Evolutionary conservation across 192 early-diverging fungal species (phyloP), one percentile per base, ranked within the genome.

Genomic region (Entophlyctis luteolus): DNA sequence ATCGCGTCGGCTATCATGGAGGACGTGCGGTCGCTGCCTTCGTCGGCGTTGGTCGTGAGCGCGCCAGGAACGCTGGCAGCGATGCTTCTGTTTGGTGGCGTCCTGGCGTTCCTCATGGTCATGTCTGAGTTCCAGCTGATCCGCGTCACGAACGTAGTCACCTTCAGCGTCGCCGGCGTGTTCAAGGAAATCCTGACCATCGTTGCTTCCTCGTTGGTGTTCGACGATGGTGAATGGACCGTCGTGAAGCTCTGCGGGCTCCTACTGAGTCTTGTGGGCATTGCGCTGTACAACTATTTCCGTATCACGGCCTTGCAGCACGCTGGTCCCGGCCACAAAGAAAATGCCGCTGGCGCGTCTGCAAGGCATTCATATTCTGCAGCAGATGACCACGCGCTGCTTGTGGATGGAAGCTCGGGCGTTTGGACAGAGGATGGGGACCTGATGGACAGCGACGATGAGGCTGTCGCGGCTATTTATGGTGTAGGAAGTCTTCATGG

Each of bases 61-160:
- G 56, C 52, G 1, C 63, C 77, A 0, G 16, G 81, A 1, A 36
- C 75, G n/a, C 82, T 86, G 3, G 62, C 87, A 34, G 75, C 70
- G 1, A 42, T 90, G 48, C 80, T 94, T 59, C 70, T 80, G n/a
- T 53, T 80, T n/a, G 93, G 93, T 58, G 95, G 95, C 3, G 27
- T 86, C 18, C 55, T 98, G 39, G 95, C 95, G 4, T 95, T 93
- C 70, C 67, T 83, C 31, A 93, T 97, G 92, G 86, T 95, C 16
- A 79, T 90, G 52, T 81, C 87, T 12, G 95, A 97, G 71, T 97
- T 88, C 74, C 78, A 86, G 34, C 70, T 95, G 36, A 94, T 97
- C 70, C 78, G 88, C 8, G 75, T 82, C 47, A 95, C 92, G 0
- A 91, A 87, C 3, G 92, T 92, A 2, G 82, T 97, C 3, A 89